Evolutionary conservation across 768 basidiomycete genomes (phyloP).

Genomic region (Lenzites betulinus): DNA sequence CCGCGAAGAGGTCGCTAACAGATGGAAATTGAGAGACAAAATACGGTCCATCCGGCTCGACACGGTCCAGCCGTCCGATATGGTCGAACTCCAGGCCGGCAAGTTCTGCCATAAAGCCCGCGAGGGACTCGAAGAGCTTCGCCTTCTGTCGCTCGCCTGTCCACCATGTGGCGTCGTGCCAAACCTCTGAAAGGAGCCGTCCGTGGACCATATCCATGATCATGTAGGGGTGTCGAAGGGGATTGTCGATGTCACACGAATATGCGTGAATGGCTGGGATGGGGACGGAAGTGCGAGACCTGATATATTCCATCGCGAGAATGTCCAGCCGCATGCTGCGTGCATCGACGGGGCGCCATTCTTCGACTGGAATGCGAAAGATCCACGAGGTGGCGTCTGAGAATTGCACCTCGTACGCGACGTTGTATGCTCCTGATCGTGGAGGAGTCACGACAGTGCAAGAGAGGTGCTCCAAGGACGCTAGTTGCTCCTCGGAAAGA

Average conservation of each 20-base stretch:
- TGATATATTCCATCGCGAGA: slow-evolving; percentile 2
- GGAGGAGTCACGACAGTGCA: background rate
- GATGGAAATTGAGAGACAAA: background rate
- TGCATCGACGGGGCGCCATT: background rate
- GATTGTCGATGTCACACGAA: slow-evolving; percentile 1
- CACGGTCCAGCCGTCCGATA: background rate
- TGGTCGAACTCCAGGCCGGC: background rate
- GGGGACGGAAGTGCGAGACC: slow-evolving; percentile 10
- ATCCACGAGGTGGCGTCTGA: slow-evolving; percentile 6
- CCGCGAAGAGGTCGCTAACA: background rate
- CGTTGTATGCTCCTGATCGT: background rate
- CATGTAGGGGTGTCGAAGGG: slow-evolving; percentile 1
- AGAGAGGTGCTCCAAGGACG: background rate
- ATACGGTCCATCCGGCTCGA: background rate
- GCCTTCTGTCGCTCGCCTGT: background rate
- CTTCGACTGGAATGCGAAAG: slow-evolving; percentile 1
- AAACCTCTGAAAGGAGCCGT: slow-evolving; percentile 5
- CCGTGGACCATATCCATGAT: slow-evolving; percentile 10
- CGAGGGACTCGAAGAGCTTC: background rate
- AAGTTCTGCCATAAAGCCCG: background rate
- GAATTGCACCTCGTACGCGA: background rate
- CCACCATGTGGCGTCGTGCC: slow-evolving; percentile 9
- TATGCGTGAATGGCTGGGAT: slow-evolving; percentile 24
- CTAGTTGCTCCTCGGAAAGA: background rate
- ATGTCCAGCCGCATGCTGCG: slow-evolving; percentile 6